Percentiles rank a stretch among this genome's conserved stretches.
Conservation (phyloP, 2,329 filamentous ascomycete genomes). For the Exophiala xenobiotica region DNA sequence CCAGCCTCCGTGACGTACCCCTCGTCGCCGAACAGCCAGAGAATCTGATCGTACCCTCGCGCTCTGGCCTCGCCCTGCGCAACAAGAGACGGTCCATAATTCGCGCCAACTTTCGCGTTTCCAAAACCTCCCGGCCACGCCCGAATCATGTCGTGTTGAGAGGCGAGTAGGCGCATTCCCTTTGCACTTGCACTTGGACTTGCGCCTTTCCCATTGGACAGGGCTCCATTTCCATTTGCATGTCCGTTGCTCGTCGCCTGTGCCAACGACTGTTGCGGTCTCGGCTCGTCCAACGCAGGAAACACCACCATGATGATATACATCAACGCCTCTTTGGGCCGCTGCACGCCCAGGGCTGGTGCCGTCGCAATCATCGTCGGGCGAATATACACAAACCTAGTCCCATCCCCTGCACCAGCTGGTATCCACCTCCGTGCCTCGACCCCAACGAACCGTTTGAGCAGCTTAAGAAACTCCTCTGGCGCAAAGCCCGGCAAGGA, state of each 20-base stretch:
- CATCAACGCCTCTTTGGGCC: constrained; percentile 80
- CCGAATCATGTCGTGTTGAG: constrained; percentile 76
- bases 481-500: constrained; percentile 73
- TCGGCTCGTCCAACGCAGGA: constrained; percentile 35
- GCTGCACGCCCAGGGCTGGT: constrained; percentile 74
- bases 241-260: neutral
- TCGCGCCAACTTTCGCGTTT: constrained; percentile 87
- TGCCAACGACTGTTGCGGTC: neutral
- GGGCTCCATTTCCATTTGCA: too few species aligned
- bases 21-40: constrained; percentile 86
- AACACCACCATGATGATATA: constrained; percentile 54
- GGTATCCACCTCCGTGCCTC: constrained; percentile 33
- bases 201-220: too few species aligned
- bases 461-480: constrained; percentile 69
- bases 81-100: constrained; percentile 82
- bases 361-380: constrained; percentile 85
- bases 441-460: constrained; percentile 57
- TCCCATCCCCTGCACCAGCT: constrained; percentile 44
- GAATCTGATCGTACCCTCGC: constrained; percentile 79
- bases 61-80: constrained; percentile 72
- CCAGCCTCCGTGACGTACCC: constrained; percentile 85
- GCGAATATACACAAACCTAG: constrained; percentile 73
- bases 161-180: constrained; percentile 58
- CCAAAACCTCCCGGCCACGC: constrained; percentile 94
- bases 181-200: constrained; percentile 7